Evolutionary conservation across 2,329 filamentous ascomycete species (phyloP), one percentile per base, ranked within the genome.

Genomic region (Hypoxylon sp.): DNA sequence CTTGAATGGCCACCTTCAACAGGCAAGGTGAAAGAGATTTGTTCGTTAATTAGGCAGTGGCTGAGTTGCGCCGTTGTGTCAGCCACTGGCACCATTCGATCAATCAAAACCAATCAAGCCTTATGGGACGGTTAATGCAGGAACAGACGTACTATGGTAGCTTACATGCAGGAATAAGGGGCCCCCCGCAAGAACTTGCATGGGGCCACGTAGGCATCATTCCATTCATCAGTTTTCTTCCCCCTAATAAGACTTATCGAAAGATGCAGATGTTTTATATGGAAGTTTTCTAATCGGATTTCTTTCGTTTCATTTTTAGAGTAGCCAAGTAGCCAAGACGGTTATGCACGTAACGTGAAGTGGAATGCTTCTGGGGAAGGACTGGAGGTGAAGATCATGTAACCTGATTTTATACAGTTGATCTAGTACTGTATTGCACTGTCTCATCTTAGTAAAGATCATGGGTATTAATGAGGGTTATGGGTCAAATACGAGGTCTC

Each of bases 401-500:
- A 62, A 57, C 50, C 7, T 51, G 34, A 22, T n/a, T 20, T 20
- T 17, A n/a, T 44, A 66, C 56, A 57, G 60, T 66, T n/a, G 28
- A 57, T 51, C 19, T 11, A 5, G 19, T 46, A 59, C 20, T 48
- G 56, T 56, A 8, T 15, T n/a, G 46, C 43, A 64, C 64, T 60
- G 60, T 64, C 32, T 46, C n/a, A 43, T 48, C 44, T 55, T 24
- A 51, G 49, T 15, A 53, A 61, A 59, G 57, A 64, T 64, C 57
- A 61, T 61, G 51, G 50, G 43, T 56, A 46, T 53, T 64, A 64
- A 46, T n/a, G 49, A 58, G n/a, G 50, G 50, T 59, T 50, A 67
- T 67, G 64, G 64, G 57, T 67, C 64, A 26, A 66, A 67, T 67
- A 67, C 64, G 64, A 67, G 64, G 48, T 61, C 57, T 32, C 57